Evolutionary conservation across 1,284 basidiomycete genomes (phyloP).

Genomic region (Cutaneotrichosporon cutaneum): DNA sequence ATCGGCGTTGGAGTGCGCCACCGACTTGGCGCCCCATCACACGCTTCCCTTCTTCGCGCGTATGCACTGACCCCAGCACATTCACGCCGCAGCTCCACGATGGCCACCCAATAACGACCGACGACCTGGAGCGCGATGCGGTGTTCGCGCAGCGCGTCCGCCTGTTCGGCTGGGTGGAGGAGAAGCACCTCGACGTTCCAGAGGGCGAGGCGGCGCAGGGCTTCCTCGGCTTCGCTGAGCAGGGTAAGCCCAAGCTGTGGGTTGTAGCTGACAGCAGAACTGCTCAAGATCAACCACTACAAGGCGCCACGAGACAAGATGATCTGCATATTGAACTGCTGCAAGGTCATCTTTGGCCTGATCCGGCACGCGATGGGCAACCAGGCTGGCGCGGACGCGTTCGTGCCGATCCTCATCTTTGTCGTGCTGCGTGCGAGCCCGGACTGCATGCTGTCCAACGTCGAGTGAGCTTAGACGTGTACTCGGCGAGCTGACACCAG

Average conservation of each 20-base stretch:
- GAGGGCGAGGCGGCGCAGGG: conserved; percentile 60
- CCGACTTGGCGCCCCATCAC: too few species aligned
- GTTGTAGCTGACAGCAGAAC: conserved; percentile 58
- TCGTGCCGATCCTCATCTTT: conserved; percentile 91
- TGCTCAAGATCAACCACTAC: conserved; percentile 97
- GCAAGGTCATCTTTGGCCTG: conserved; percentile 98
- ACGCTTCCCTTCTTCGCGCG: background rate
- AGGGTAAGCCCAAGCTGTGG: conserved; percentile 60
- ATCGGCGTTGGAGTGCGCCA: background rate
- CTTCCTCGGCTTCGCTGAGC: conserved; percentile 90
- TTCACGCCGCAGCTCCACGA: conserved; percentile 77
- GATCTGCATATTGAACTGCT: conserved; percentile 95
- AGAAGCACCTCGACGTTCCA: conserved; percentile 79
- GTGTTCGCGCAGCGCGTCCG: conserved; percentile 87
- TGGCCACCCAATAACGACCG: conserved; percentile 77
- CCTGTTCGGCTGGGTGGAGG: conserved; percentile 86
- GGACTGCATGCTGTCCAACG: conserved; percentile 86
- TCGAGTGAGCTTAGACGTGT: conserved; percentile 72
- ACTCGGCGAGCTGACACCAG: conserved; percentile 53
- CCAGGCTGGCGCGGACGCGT: conserved; percentile 74
- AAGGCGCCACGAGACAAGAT: conserved; percentile 97
- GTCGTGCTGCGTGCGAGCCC: conserved; percentile 93
- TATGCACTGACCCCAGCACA: conserved; percentile 64
- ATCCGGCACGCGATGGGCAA: conserved; percentile 73
- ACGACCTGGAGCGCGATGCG: conserved; percentile 91